Evolutionary conservation across 1,284 basidiomycete genomes (phyloP).

Genomic region (Quambalaria eucalypti): DNA sequence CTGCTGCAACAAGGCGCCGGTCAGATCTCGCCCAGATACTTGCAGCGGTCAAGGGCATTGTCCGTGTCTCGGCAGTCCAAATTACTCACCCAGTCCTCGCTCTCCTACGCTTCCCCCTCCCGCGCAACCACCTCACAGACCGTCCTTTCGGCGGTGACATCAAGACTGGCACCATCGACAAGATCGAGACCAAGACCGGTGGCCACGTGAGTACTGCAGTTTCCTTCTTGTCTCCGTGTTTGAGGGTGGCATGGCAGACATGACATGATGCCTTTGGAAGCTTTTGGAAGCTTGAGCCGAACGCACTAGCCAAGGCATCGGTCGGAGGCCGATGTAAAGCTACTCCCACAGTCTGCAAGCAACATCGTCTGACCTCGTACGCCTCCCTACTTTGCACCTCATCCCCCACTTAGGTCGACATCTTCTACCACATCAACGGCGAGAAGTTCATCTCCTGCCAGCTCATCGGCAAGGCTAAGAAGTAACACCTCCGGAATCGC

Average conservation of each 20-base stretch:
- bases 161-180: constrained; percentile 39
- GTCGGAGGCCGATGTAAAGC: too few species aligned
- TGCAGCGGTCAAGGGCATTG: too few species aligned
- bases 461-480: constrained; percentile 29
- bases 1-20: too few species aligned
- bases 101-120: not conserved
- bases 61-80: too few species aligned
- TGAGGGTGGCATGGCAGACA: too few species aligned
- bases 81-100: too few species aligned
- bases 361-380: not conserved
- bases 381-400: not conserved
- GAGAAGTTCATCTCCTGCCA: constrained; percentile 35
- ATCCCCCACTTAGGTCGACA: constrained; percentile 32
- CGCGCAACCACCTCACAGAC: constrained; percentile 11
- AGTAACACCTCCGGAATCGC: too few species aligned
- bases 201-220: constrained; percentile 31
- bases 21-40: too few species aligned
- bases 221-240: not conserved
- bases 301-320: too few species aligned
- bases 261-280: too few species aligned
- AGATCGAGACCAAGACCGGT: constrained; percentile 38
- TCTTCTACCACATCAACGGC: constrained; percentile 38
- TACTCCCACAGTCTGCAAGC: not conserved
- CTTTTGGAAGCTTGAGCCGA: too few species aligned
- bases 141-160: constrained; percentile 37